phyloP scores from a whole-genome alignment of 75 land plant genomes.

The Picea sitchensis region DNA sequence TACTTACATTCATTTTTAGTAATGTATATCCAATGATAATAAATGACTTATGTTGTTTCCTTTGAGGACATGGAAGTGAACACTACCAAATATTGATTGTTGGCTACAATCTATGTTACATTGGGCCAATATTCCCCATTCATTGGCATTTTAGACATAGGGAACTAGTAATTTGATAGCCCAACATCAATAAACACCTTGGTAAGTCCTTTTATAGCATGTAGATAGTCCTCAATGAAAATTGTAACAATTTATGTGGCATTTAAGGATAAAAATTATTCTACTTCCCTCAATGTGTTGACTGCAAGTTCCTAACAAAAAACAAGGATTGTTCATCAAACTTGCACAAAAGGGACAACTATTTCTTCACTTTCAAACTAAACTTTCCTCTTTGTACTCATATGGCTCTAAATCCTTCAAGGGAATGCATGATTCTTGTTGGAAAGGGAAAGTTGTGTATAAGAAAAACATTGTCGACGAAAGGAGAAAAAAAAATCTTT shows the following conservation, averaged over 20 bases:
- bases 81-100: conserved; percentile 62
- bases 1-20: conserved; percentile 78
- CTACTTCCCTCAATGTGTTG: conserved; percentile 74
- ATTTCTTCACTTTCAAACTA: neutral
- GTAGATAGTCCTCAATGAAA: conserved; percentile 86
- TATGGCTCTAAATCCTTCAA: neutral
- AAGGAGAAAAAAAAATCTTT: neutral
- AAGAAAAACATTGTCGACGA: neutral
- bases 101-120: conserved; percentile 60
- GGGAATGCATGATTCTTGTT: no score
- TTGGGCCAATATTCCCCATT: conserved; percentile 80
- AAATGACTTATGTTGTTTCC: conserved; percentile 77
- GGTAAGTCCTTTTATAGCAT: conserved; percentile 56
- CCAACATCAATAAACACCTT: conserved; percentile 66
- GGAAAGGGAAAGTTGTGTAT: neutral
- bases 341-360: neutral
- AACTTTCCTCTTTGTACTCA: neutral
- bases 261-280: conserved; percentile 59
- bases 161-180: conserved; percentile 72
- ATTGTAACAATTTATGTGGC: conserved; percentile 79
- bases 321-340: conserved; percentile 4
- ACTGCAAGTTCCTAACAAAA: conserved; percentile 68
- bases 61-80: conserved; percentile 70
- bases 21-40: conserved; percentile 80
- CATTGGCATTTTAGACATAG: conserved; percentile 66